A percentile compares a stretch with the other conserved stretches of the same genome.
Conservation (phyloP, 345 rosid species). For the Gossypium herbaceum region DNA sequence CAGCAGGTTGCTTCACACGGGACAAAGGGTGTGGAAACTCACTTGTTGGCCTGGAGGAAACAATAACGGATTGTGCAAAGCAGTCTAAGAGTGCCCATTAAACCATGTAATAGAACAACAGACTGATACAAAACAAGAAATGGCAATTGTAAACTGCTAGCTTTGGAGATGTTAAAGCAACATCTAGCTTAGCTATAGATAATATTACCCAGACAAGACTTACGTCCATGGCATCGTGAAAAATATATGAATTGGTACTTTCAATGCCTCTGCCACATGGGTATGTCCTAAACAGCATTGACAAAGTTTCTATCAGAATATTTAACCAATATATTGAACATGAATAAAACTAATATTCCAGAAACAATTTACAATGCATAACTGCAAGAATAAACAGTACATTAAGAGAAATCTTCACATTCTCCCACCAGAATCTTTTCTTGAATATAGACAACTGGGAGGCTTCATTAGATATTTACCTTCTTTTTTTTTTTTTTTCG, state of each 20-base stretch:
- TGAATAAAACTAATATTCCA: background rate
- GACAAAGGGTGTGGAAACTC: conserved; percentile 99
- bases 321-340: background rate
- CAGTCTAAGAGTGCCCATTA: conserved; percentile 25
- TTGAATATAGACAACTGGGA: background rate
- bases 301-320: conserved; percentile 11
- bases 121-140: conserved; percentile 22
- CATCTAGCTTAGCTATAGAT: conserved; percentile 28
- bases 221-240: conserved; percentile 99
- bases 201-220: conserved; percentile 60
- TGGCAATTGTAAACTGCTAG: conserved; percentile 13
- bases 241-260: conserved; percentile 87
- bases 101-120: conserved; percentile 23
- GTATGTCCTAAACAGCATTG: conserved; percentile 60
- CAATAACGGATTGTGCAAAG: conserved; percentile 21
- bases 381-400: background rate
- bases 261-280: conserved; percentile 93
- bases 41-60: conserved; percentile 75
- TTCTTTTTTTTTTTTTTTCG: too few relatives aligned
- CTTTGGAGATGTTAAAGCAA: conserved; percentile 17
- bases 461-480: background rate
- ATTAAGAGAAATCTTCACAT: background rate
- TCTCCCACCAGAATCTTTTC: background rate
- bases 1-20: conserved; percentile 96
- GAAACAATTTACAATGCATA: background rate